Evolutionary conservation across 1,284 basidiomycete genomes (phyloP).

Genomic region (Trichosporon sp.): DNA sequence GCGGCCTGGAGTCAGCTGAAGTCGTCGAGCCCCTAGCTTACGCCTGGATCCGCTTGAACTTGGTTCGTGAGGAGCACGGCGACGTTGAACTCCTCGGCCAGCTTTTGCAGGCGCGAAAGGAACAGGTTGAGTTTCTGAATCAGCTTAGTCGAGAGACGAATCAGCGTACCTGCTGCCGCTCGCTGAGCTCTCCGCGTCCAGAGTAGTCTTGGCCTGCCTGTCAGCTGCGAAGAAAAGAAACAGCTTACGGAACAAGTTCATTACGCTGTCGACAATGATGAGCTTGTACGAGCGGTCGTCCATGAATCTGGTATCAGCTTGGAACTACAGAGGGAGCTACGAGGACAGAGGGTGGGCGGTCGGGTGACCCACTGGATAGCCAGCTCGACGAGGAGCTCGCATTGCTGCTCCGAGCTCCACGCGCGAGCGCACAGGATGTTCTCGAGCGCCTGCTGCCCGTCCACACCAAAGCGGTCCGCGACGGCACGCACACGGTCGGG

Average conservation of each 20-base stretch:
- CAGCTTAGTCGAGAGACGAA: background rate
- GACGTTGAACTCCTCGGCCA: slow-evolving; percentile 81
- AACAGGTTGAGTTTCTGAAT: slow-evolving; percentile 59
- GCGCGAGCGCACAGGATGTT: slow-evolving; percentile 43
- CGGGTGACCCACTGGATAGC: slow-evolving; percentile 36
- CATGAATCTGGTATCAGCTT: slow-evolving; percentile 35
- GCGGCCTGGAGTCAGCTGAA: slow-evolving; percentile 52
- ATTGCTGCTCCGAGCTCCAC: slow-evolving; percentile 46
- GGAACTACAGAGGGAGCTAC: background rate
- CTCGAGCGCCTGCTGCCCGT: slow-evolving; percentile 76
- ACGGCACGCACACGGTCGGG: slow-evolving; percentile 84
- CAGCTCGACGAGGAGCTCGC: slow-evolving; percentile 43
- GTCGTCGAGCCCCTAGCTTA: slow-evolving; percentile 12
- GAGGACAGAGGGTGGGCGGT: background rate
- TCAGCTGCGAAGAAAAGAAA: background rate
- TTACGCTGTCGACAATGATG: slow-evolving; percentile 70
- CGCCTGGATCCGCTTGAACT: slow-evolving; percentile 81
- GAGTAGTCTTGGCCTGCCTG: slow-evolving; percentile 66
- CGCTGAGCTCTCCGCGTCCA: slow-evolving; percentile 83
- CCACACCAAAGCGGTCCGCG: slow-evolving; percentile 84
- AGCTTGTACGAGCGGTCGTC: slow-evolving; percentile 48
- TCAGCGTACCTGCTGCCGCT: slow-evolving; percentile 64
- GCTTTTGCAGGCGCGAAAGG: slow-evolving; percentile 79
- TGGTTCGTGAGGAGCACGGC: slow-evolving; percentile 85
- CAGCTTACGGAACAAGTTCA: slow-evolving; percentile 76